Percentiles rank a stretch among this genome's conserved stretches.
Evolutionary conservation across 306 rosid genomes (phyloP).

Genomic region (Oemleria cerasiformis): DNA sequence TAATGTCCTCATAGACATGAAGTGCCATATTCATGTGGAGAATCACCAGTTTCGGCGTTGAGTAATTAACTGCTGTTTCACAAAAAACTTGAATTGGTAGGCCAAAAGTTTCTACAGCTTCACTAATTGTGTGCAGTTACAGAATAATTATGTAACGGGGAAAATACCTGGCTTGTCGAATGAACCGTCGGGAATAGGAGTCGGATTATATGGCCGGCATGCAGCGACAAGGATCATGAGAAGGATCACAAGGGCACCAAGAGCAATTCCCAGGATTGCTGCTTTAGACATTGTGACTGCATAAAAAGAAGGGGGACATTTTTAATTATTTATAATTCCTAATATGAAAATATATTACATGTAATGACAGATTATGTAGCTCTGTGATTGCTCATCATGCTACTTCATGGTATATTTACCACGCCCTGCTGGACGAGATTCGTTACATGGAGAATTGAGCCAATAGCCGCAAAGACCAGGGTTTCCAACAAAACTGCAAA

Average conservation of each 20-base stretch:
- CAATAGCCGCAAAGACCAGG: constrained; percentile 82
- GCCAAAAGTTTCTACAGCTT: constrained; percentile 1
- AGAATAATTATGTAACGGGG: not conserved
- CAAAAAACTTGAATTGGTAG: constrained; percentile 23
- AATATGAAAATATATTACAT: not conserved
- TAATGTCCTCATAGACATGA: constrained; percentile 86
- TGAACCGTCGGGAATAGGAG: constrained; percentile 74
- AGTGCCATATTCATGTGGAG: constrained; percentile 98
- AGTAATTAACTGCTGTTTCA: constrained; percentile 52
- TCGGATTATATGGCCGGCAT: constrained; percentile 70
- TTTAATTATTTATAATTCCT: not conserved
- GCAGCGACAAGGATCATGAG: constrained; percentile 85
- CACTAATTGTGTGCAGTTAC: not conserved
- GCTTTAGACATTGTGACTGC: constrained; percentile 84
- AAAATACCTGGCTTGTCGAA: constrained; percentile 81
- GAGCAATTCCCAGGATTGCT: constrained; percentile 91
- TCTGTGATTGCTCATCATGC: not conserved
- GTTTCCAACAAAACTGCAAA: constrained; percentile 84
- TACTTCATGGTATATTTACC: constrained; percentile 35
- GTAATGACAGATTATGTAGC: not conserved
- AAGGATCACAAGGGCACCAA: constrained; percentile 91
- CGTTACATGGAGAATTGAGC: constrained; percentile 64
- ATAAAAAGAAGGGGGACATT: not conserved
- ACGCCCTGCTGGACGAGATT: constrained; percentile 56
- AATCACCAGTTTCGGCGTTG: constrained; percentile 79